Percentiles rank a stretch among this genome's conserved stretches.
These are phyloP conservation scores for Ophiostoma fasciatum DNA, from an alignment of 2,329 filamentous ascomycete species.

Conservation along the genomic window DNA sequence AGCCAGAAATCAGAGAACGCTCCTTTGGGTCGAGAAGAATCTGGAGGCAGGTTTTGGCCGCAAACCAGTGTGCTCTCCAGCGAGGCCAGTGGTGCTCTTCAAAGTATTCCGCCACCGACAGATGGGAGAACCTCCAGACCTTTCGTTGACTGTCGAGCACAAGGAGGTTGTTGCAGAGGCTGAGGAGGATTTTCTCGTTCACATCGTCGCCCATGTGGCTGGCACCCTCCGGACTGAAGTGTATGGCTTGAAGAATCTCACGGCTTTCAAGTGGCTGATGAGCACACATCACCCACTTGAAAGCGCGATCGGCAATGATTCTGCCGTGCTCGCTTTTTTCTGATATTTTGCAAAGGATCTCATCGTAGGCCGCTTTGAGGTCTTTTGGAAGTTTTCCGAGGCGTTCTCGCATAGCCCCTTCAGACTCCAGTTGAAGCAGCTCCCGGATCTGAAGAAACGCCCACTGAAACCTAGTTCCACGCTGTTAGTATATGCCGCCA, in stretches of 20 bases:
- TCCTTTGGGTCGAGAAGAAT: too few relatives aligned
- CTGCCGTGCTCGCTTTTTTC: slow-evolving; percentile 4
- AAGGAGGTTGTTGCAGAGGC: slow-evolving; percentile 10
- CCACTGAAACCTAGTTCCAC: slow-evolving; percentile 19
- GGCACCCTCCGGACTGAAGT: background rate
- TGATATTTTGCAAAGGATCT: slow-evolving; percentile 13
- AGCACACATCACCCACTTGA: slow-evolving; percentile 10
- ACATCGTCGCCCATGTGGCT: background rate
- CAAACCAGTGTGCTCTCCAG: slow-evolving; percentile 7
- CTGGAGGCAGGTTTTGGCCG: slow-evolving; percentile 5
- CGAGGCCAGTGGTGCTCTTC: slow-evolving; percentile 4
- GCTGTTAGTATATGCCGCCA: background rate
- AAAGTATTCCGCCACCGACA: slow-evolving; percentile 11
- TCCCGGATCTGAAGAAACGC: slow-evolving; percentile 17
- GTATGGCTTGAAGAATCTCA: background rate
- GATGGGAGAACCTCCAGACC: slow-evolving; percentile 10
- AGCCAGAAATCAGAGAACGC: too few relatives aligned
- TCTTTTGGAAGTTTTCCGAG: slow-evolving; percentile 17
- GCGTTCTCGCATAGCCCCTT: slow-evolving; percentile 13
- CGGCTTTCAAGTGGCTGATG: background rate
- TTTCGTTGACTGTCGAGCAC: slow-evolving; percentile 5
- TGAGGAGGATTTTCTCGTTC: background rate
- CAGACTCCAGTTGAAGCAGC: slow-evolving; percentile 12
- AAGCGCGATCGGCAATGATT: slow-evolving; percentile 6
- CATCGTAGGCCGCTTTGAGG: slow-evolving; percentile 17